Base-by-base conservation (phyloP, 23 red algal genomes). In the Gracilaria domingensis region DNA sequence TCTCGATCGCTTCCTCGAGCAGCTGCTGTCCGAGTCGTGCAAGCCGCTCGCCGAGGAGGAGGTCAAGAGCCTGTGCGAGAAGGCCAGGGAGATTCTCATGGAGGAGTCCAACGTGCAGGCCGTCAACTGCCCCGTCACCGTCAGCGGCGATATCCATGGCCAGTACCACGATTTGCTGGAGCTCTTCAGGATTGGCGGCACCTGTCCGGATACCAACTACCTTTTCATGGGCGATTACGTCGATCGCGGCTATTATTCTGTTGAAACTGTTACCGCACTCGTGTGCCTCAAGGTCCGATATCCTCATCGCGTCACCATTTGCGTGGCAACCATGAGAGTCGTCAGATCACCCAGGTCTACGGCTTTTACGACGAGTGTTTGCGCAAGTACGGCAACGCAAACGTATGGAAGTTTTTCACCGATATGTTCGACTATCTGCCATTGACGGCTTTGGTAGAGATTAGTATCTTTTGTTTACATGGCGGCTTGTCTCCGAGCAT, bases 171-270 rank as follows among this genome's bases (percentile, higher is more conserved):
- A 98, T 75, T 82, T 98, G 40, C 84, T 98, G 35, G 97, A 98
- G 90, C 88, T 98, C 25, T 98, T 91, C 82, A 85, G 93, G 12
- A 98, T 98, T 47, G 97, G 97, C 16, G 97, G 97, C 21, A 98
- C 93, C 33, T 95, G 93, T 67, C 97, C 97, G 4, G 97, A 98
- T 78, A 98, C 97, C 8, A 98, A 98, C 62, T 98, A 98, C 55
- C 90, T 98, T 55, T 98, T 98, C 70, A 96, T 98, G 97, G 97
- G 97, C 66, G 97, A 98, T 79, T 98, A 98, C 66, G 97, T 98
- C 3, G 97, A 98, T 77, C 93, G 97, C 39, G 97, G 97, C 33
- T 98, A 98, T 62, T 98, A 98, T 81, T 98, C 97, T 26, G 97
- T 98, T 21, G 97, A 98, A 78, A 96, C 97, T 24, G 97, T 98